A percentile compares a stretch with the other conserved stretches of the same genome.
These are phyloP conservation scores for Coemansia sp. DNA, from an alignment of 371 early-diverging fungal species.

Conservation along the genomic window DNA sequence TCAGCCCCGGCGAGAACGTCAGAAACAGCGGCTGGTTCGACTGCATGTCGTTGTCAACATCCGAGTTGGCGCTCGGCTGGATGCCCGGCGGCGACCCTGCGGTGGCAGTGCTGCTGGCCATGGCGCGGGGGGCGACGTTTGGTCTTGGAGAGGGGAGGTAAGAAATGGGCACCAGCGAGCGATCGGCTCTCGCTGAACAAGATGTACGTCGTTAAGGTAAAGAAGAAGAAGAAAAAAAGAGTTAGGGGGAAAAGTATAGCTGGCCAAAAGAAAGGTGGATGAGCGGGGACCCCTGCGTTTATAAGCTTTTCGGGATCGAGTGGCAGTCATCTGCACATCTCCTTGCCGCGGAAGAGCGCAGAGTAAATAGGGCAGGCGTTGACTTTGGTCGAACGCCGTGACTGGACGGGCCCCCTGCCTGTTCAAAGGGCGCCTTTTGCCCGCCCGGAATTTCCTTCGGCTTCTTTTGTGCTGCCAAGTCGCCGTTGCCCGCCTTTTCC, in stretches of 20 bases:
- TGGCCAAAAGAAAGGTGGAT: neutral
- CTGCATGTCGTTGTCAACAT: conserved; percentile 37
- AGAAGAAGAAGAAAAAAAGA: neutral
- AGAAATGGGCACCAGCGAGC: neutral
- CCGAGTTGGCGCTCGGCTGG: conserved; percentile 23
- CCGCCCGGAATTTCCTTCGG: neutral
- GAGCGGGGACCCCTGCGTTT: conserved; percentile 5
- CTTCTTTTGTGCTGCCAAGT: neutral
- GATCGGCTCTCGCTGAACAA: neutral
- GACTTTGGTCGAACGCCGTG: conserved; percentile 3
- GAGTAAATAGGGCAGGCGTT: conserved; percentile 2
- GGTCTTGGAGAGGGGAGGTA: neutral
- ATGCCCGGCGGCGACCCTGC: conserved; percentile 2
- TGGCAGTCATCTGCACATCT: neutral
- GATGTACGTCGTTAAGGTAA: neutral
- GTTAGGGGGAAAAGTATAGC: neutral
- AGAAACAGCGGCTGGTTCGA: conserved; percentile 49
- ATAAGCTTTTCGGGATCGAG: conserved; percentile 6
- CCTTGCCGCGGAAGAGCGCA: neutral
- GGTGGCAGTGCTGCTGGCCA: conserved; percentile 11
- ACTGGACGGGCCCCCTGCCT: neutral
- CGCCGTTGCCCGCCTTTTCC: neutral
- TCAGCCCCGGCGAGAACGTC: conserved; percentile 47
- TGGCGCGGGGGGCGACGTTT: neutral
- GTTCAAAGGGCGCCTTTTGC: neutral